Conservation (phyloP, 768 basidiomycete genomes). For the Botryobasidium botryosum region DNA sequence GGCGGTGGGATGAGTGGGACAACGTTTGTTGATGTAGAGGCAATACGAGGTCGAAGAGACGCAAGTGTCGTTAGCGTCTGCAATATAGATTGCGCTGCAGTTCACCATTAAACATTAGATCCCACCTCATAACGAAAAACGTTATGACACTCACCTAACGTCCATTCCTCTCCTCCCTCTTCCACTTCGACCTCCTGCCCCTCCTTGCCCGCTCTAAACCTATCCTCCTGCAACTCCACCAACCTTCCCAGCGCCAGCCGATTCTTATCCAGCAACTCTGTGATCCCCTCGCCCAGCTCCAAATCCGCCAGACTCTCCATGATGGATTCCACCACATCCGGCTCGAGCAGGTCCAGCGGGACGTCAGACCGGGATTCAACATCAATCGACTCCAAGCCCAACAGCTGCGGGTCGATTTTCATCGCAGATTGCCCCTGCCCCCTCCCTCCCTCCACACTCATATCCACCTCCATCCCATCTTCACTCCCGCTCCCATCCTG, state of each 20-base stretch:
- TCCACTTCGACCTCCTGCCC: slow-evolving; percentile 16
- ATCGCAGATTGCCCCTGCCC: too few species aligned
- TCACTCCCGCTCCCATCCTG: background rate
- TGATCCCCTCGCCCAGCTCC: slow-evolving; percentile 50
- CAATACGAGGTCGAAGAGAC: slow-evolving; percentile 50
- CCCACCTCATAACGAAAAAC: background rate
- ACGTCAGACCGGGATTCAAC: slow-evolving; percentile 20
- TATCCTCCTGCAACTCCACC: slow-evolving; percentile 43
- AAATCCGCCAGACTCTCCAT: slow-evolving; percentile 43
- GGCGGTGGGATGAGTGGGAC: slow-evolving; percentile 42
- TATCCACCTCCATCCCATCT: background rate
- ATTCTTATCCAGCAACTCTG: slow-evolving; percentile 51
- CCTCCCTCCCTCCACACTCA: background rate
- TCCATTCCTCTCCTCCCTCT: slow-evolving; percentile 68
- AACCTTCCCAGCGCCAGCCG: slow-evolving; percentile 43
- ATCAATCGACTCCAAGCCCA: background rate
- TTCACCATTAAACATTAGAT: background rate
- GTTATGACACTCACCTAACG: slow-evolving; percentile 38
- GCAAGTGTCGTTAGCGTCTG: slow-evolving; percentile 50
- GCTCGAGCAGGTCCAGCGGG: slow-evolving; percentile 22
- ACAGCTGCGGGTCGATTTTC: too few species aligned
- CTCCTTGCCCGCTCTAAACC: slow-evolving; percentile 27
- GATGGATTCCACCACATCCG: slow-evolving; percentile 37
- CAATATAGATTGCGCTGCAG: slow-evolving; percentile 50
- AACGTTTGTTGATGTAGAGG: slow-evolving; percentile 22